A percentile compares a stretch with the other conserved stretches of the same genome.
These are phyloP conservation scores for Monotropa hypopitys DNA, from an alignment of 179 eudicot genomes.

Conservation along the genomic window DNA sequence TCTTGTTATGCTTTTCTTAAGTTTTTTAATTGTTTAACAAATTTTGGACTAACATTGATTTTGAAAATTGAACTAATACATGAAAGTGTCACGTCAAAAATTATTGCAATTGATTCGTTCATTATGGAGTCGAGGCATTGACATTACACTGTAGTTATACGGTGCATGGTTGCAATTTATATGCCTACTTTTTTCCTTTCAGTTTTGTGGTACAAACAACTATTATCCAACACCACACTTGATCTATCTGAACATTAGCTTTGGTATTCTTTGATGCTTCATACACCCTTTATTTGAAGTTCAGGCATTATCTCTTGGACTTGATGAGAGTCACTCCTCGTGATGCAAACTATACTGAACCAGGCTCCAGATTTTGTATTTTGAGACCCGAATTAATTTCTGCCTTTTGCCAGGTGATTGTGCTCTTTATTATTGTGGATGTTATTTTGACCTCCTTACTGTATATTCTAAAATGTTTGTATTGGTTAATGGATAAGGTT, in stretches of 20 bases:
- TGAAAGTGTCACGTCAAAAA: background rate
- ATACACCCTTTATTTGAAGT: constrained; percentile 3
- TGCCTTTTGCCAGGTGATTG: constrained; percentile 67
- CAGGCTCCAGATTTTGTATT: constrained; percentile 83
- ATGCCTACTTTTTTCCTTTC: background rate
- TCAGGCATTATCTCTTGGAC: constrained; percentile 97
- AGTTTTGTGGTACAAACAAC: background rate
- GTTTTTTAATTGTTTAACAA: background rate
- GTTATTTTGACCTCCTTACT: background rate
- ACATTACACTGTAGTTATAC: background rate
- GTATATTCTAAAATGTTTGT: background rate
- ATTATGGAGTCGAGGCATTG: background rate
- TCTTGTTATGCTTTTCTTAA: background rate
- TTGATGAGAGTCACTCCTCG: constrained; percentile 99
- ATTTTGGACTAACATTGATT: background rate
- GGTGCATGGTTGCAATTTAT: background rate
- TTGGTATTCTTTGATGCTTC: background rate
- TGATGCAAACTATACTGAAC: constrained; percentile 91
- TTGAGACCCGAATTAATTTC: constrained; percentile 82
- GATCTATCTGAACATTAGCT: background rate
- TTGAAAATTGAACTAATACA: background rate
- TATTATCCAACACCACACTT: background rate
- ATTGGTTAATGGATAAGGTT: constrained; percentile 30
- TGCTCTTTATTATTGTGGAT: background rate
- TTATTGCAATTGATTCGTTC: background rate